Evolutionary conservation across 116 monocot genomes (phyloP).

Genomic region (Iris pallida): DNA sequence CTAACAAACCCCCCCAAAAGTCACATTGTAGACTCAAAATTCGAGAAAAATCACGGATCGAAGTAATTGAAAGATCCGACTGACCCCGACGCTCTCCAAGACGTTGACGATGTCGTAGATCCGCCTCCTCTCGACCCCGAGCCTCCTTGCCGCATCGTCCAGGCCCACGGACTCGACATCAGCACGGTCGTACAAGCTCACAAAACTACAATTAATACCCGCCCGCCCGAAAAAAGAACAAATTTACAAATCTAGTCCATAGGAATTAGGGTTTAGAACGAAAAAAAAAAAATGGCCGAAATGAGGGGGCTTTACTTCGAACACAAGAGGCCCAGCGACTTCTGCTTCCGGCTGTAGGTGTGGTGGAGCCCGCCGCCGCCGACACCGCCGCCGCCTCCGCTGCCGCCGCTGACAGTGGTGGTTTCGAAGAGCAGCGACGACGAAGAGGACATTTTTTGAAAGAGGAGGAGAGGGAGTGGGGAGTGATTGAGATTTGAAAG

Average conservation of each 20-base stretch:
- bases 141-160: conserved; percentile 69
- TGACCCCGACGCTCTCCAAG: conserved; percentile 88
- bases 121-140: conserved; percentile 89
- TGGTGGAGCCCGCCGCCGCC: conserved; percentile 19
- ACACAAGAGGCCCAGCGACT: conserved; percentile 83
- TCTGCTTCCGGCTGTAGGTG: conserved; percentile 86
- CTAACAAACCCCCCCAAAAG: conserved; percentile 15
- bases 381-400: conserved; percentile 6
- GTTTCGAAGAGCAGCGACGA: not conserved
- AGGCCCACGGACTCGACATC: conserved; percentile 62
- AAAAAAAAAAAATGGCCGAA: not conserved
- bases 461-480: no score
- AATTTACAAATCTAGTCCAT: not conserved
- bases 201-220: conserved; percentile 41
- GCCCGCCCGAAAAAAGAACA: conserved; percentile 3
- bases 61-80: conserved; percentile 9
- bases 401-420: not conserved
- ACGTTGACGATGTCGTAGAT: conserved; percentile 98
- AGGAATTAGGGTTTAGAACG: not conserved
- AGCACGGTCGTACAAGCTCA: conserved; percentile 58
- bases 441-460: conserved; percentile 6
- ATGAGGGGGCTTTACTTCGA: conserved; percentile 43
- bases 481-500: not conserved
- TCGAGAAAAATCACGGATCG: not conserved
- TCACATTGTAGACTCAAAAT: not conserved